These are phyloP conservation scores for Mortierella sp. DNA, from an alignment of 371 early-diverging fungal genomes.

Conservation along the genomic window DNA sequence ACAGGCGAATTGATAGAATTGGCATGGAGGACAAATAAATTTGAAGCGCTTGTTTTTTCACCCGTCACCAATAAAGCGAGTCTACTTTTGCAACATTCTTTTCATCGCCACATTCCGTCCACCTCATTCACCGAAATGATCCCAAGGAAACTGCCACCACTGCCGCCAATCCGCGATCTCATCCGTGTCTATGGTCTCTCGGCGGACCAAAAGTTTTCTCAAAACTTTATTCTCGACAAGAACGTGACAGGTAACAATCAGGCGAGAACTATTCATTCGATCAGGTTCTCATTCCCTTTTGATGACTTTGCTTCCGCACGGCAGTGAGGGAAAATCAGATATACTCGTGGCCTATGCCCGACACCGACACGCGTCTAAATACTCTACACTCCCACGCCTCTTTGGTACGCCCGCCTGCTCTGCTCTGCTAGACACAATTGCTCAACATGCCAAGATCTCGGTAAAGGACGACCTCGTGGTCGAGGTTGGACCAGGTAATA, in stretches of 20 bases:
- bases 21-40: no score
- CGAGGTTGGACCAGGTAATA: conserved; percentile 88
- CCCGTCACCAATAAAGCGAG: no score
- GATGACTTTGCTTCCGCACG: background rate
- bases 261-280: no score
- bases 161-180: conserved; percentile 82
- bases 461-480: conserved; percentile 74
- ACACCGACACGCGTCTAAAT: no score
- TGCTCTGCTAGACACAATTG: conserved; percentile 73
- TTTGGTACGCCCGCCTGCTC: conserved; percentile 10
- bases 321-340: no score
- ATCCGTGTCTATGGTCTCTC: conserved; percentile 83
- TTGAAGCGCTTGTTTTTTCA: no score
- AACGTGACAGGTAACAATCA: conserved; percentile 77
- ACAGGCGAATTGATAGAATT: no score
- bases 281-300: no score
- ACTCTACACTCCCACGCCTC: no score
- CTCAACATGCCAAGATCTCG: conserved; percentile 70
- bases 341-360: no score
- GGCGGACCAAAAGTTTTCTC: conserved; percentile 81
- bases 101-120: background rate
- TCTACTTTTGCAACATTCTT: background rate
- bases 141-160: conserved; percentile 62
- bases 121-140: conserved; percentile 15
- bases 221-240: conserved; percentile 90